Evolutionary conservation across 257 asterid genomes (phyloP), one percentile per base, ranked within the genome.

Genomic region (Cordia subcordata): DNA sequence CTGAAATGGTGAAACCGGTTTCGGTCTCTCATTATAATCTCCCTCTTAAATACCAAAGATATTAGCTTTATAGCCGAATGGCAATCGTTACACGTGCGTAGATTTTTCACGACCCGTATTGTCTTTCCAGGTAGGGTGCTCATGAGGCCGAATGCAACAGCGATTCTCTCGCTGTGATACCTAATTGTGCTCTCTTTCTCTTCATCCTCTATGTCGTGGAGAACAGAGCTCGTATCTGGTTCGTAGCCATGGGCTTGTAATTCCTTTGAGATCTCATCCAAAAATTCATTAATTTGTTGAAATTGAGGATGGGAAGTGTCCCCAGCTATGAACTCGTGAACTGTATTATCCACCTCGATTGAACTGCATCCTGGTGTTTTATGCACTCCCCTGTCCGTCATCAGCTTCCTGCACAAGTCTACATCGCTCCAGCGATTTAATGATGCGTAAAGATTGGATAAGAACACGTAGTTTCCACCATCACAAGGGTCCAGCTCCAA

Each of bases 131-230:
- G 72, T 49, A 86, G 88, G 32, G 83, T 71, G 54, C 71, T 79
- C 63, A 81, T 69, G 72, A 86, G 74, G 49, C 91, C 91, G 61
- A 81, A 88, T 17, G 91, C 94, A 71, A 86, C 75, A 15, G 95
- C 88, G 35, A 83, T 82, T 69, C 85, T 83, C 60, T 85, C 96
- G 33, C 94, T 82, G 21, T 88, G 94, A 72, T 84, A 84, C 57
- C 73, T 79, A 70, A 83, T 77, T 68, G 81, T 64, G 64, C 56
- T 68, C 62, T 78, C 70, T 63, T 82, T 80, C 78, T 86, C 94
- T 11, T 82, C 76, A 62, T 81, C 90, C 56, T 78, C 84, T 11
- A 84, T 82, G 70, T 88, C 91, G 23, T 88, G 89, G 52, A 86
- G 72, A 50, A 88, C 82, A 9, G 82, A 77, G 67, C 79, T 72